Conservation (phyloP, 129 eudicot genomes). For the Ambrosia trifida region DNA sequence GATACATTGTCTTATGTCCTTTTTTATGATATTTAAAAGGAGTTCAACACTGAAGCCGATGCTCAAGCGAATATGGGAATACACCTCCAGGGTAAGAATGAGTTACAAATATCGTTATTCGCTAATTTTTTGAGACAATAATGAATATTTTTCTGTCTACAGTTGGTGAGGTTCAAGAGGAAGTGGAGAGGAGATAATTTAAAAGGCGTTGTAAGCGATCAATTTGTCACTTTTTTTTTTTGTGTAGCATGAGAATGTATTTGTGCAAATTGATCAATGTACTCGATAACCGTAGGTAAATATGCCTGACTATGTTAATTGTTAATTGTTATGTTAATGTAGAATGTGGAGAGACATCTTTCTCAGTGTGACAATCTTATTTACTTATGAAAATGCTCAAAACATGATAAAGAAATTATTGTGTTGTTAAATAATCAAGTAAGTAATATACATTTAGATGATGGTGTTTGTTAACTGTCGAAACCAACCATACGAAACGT, state of each 20-base stretch:
- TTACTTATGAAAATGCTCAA: neutral
- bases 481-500: too few relatives aligned
- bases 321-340: neutral
- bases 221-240: neutral
- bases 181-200: conserved; percentile 48
- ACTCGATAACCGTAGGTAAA: neutral
- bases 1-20: neutral
- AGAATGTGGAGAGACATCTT: neutral
- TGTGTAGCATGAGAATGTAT: neutral
- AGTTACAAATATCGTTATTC: neutral
- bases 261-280: neutral
- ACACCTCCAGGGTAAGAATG: conserved; percentile 52
- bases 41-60: conserved; percentile 82
- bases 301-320: neutral
- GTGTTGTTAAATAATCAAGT: neutral
- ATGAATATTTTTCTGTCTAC: conserved; percentile 22
- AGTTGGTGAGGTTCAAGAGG: conserved; percentile 85
- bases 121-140: neutral
- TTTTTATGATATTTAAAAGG: conserved; percentile 37
- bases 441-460: neutral
- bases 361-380: neutral
- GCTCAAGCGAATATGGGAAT: conserved; percentile 88
- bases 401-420: neutral
- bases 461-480: neutral
- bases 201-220: neutral